phyloP scores from a whole-genome alignment of 2,329 filamentous ascomycete species.

The Phialophora tarda region DNA sequence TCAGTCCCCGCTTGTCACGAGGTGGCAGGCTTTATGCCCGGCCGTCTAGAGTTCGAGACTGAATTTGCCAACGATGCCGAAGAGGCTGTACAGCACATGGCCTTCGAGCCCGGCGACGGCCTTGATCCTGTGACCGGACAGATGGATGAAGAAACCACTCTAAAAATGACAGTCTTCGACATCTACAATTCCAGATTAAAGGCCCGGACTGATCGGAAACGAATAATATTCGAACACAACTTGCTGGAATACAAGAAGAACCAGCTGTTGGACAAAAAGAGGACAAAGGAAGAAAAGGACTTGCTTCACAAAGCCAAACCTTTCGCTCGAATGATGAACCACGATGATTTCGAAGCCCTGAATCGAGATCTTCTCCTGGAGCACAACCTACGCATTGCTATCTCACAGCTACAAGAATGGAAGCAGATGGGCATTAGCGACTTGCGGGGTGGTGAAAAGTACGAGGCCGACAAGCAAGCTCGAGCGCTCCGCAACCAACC shows the following conservation, averaged over 20 bases:
- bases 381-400: conserved; percentile 86
- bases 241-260: conserved; percentile 94
- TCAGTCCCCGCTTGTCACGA: conserved; percentile 96
- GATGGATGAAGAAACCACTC: conserved; percentile 91
- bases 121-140: conserved; percentile 82
- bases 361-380: conserved; percentile 87
- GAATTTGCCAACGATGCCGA: conserved; percentile 98
- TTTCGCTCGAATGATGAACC: conserved; percentile 96
- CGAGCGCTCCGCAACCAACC: conserved; percentile 70
- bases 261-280: conserved; percentile 85
- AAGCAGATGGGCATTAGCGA: conserved; percentile 82
- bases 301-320: conserved; percentile 92
- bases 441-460: conserved; percentile 85
- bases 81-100: conserved; percentile 97
- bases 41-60: conserved; percentile 94
- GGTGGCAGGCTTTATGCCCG: conserved; percentile 98
- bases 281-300: conserved; percentile 93
- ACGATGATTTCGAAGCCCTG: conserved; percentile 84
- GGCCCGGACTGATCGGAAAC: conserved; percentile 89
- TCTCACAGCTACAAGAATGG: conserved; percentile 92
- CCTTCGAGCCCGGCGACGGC: conserved; percentile 95
- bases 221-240: conserved; percentile 94
- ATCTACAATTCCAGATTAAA: conserved; percentile 95
- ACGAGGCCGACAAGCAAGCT: conserved; percentile 82
- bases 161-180: conserved; percentile 97